Percentiles rank a stretch among this genome's conserved stretches.
Conservation (phyloP, 2,329 filamentous ascomycete species). For the Cordyceps tenuipes region DNA sequence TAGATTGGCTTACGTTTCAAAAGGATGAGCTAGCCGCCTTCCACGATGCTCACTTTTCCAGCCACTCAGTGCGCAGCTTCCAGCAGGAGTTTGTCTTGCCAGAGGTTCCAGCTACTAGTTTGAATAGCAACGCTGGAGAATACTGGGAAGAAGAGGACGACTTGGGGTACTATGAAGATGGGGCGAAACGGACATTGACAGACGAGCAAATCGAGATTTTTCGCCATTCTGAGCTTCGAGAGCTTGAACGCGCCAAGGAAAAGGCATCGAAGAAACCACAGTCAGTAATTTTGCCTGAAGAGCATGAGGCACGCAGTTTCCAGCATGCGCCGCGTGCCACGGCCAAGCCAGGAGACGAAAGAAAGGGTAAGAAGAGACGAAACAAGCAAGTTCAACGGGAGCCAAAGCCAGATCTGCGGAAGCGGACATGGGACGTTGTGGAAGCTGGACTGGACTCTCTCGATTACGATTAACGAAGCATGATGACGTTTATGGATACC, state of each 20-base stretch:
- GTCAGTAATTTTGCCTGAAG: conserved; percentile 12
- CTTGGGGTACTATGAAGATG: conserved; percentile 79
- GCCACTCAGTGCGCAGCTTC: conserved; percentile 37
- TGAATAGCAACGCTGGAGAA: conserved; percentile 23
- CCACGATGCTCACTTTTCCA: conserved; percentile 51
- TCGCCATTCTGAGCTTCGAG: conserved; percentile 76
- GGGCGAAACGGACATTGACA: conserved; percentile 79
- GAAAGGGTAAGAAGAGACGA: conserved; percentile 29
- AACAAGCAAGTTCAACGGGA: conserved; percentile 32
- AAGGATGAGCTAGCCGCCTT: conserved; percentile 55
- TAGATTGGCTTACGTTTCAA: conserved; percentile 15
- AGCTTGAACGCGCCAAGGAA: conserved; percentile 49
- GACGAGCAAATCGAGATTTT: conserved; percentile 89
- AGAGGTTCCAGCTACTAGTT: conserved; percentile 16
- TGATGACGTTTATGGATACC: conserved; percentile 27
- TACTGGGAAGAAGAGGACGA: conserved; percentile 46
- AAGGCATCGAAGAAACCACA: conserved; percentile 18
- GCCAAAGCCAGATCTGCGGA: conserved; percentile 53
- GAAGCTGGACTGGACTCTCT: conserved; percentile 51
- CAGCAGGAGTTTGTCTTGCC: conserved; percentile 34
- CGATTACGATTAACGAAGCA: conserved; percentile 57
- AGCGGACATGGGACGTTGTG: conserved; percentile 60
- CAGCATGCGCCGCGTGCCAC: neutral
- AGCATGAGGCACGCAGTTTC: conserved; percentile 1
- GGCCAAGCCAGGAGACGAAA: conserved; percentile 15